Conservation (phyloP, 352 stramenopile genomes). For the Pythium aquatile region DNA sequence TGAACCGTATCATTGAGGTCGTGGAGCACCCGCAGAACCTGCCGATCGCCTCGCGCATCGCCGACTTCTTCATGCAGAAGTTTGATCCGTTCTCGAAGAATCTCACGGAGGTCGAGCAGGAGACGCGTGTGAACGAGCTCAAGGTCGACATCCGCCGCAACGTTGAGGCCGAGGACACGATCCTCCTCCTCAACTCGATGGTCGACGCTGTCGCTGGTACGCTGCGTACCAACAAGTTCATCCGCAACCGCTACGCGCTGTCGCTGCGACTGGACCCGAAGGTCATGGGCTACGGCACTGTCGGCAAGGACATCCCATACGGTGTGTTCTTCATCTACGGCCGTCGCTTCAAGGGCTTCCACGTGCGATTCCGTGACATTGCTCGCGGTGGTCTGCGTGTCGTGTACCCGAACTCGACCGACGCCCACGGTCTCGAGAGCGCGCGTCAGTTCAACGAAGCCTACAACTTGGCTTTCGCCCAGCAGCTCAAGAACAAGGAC, state of each 20-base stretch:
- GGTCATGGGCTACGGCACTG: conserved; percentile 79
- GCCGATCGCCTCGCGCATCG: conserved; percentile 87
- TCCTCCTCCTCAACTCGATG: conserved; percentile 75
- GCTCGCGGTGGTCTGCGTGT: conserved; percentile 71
- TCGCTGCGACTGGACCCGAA: conserved; percentile 73
- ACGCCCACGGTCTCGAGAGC: conserved; percentile 61
- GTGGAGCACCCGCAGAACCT: conserved; percentile 91
- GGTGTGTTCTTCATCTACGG: conserved; percentile 97
- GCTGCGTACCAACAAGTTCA: conserved; percentile 81
- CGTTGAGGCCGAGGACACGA: conserved; percentile 69
- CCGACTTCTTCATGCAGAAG: conserved; percentile 94
- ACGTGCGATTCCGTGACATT: conserved; percentile 84
- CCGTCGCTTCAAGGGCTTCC: conserved; percentile 92
- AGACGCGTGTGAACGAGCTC: conserved; percentile 44
- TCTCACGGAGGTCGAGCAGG: conserved; percentile 45
- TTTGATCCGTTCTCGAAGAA: conserved; percentile 60
- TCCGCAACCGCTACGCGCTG: conserved; percentile 80
- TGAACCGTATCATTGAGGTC: conserved; percentile 93
- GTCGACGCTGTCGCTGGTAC: conserved; percentile 72
- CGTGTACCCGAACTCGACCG: conserved; percentile 64
- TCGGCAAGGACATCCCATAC: conserved; percentile 91
- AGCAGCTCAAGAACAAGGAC: conserved; percentile 90
- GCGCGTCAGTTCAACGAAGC: conserved; percentile 81
- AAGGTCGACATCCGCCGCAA: conserved; percentile 78
- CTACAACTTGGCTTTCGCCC: conserved; percentile 83